Evolutionary conservation across 1,139 yeast species (phyloP).

Genomic region (Yamadazyma triangularis): DNA sequence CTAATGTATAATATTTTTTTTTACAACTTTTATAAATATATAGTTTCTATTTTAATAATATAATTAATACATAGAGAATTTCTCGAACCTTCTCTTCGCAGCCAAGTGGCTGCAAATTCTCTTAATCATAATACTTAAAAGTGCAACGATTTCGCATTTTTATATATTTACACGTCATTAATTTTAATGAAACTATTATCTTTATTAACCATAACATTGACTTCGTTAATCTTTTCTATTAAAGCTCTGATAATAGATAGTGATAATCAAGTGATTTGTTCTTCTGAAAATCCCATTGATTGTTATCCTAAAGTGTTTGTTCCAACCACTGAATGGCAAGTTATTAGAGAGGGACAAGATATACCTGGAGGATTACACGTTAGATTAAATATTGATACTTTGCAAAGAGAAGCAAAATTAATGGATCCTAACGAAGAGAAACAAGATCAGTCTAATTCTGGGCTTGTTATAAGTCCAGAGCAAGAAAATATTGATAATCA

Average conservation of each 20-base stretch:
- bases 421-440: slow-evolving; percentile 25
- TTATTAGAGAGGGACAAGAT: slow-evolving; percentile 60
- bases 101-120: not conserved
- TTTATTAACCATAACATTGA: not conserved
- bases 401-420: slow-evolving; percentile 62
- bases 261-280: slow-evolving; percentile 33
- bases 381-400: slow-evolving; percentile 64
- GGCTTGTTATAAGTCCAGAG: slow-evolving; percentile 9
- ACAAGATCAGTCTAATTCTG: slow-evolving; percentile 10
- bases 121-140: too few relatives aligned
- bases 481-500: slow-evolving; percentile 2
- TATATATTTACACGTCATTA: too few relatives aligned
- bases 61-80: too few relatives aligned
- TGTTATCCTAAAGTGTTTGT: slow-evolving; percentile 64
- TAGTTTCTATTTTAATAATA: too few relatives aligned
- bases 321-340: slow-evolving; percentile 67
- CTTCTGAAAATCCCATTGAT: slow-evolving; percentile 38
- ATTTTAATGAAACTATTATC: not conserved
- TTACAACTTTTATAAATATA: not conserved
- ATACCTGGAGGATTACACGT: slow-evolving; percentile 79
- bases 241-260: not conserved
- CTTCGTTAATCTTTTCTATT: not conserved
- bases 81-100: too few relatives aligned
- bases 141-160: not conserved
- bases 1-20: not conserved